A percentile compares a stretch with the other conserved stretches of the same genome.
Evolutionary conservation across 2,329 filamentous ascomycete species (phyloP).

Genomic region (Chrysoporthe deuterocubensis): DNA sequence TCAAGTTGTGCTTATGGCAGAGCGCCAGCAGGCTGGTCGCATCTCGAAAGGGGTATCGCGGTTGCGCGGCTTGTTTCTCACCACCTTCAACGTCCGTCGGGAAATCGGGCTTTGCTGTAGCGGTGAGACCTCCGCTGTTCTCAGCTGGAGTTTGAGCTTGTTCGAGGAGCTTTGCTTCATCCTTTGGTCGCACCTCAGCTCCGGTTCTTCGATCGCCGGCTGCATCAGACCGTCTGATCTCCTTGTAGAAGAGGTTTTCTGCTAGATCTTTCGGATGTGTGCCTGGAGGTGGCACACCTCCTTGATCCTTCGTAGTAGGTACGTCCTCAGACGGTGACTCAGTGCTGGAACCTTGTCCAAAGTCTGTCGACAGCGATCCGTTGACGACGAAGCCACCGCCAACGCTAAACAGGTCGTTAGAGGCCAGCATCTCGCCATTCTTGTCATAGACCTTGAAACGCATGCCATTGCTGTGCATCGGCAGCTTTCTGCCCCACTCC

Average conservation of each 20-base stretch:
- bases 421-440: slow-evolving; percentile 50
- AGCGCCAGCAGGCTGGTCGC: slow-evolving; percentile 50
- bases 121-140: slow-evolving; percentile 27
- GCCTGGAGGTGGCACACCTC: neutral
- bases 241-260: slow-evolving; percentile 57
- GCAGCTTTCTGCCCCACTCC: slow-evolving; percentile 57
- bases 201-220: slow-evolving; percentile 50
- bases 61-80: slow-evolving; percentile 36
- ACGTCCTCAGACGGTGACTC: slow-evolving; percentile 28
- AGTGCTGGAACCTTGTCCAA: slow-evolving; percentile 21
- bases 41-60: slow-evolving; percentile 52
- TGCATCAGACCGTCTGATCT: slow-evolving; percentile 51
- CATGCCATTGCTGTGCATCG: slow-evolving; percentile 57
- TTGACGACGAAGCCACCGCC: slow-evolving; percentile 58
- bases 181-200: slow-evolving; percentile 45
- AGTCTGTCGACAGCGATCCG: slow-evolving; percentile 49
- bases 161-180: slow-evolving; percentile 29
- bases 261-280: slow-evolving; percentile 52
- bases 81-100: slow-evolving; percentile 20
- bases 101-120: slow-evolving; percentile 28
- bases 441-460: slow-evolving; percentile 54
- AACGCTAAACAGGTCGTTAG: slow-evolving; percentile 56
- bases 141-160: slow-evolving; percentile 19
- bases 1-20: slow-evolving; percentile 54
- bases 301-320: slow-evolving; percentile 18